Conservation (phyloP, 176 grass and related monocot genomes). For the Carex parvula region DNA sequence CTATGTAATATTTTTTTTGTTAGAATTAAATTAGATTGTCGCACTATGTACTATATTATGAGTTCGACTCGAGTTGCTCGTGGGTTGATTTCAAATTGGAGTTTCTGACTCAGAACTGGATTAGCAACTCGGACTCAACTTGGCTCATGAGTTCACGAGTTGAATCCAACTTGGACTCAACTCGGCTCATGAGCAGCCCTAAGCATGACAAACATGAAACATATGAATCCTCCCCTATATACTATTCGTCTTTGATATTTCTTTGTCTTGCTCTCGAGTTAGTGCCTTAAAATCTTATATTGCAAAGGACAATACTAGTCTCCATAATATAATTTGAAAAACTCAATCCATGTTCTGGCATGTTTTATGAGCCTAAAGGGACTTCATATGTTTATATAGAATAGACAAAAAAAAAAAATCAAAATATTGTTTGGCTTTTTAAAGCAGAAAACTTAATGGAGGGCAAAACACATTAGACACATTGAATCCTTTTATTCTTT, state of each 20-base stretch:
- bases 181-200: no score
- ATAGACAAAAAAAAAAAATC: not conserved
- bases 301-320: not conserved
- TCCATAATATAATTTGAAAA: not conserved
- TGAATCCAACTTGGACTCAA: no score
- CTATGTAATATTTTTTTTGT: no score
- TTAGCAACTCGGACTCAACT: no score
- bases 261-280: not conserved
- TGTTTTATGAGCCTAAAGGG: not conserved
- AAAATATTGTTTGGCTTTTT: not conserved
- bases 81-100: no score
- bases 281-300: not conserved
- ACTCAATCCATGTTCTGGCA: not conserved
- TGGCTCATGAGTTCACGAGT: no score
- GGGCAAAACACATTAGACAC: slow-evolving; percentile 11
- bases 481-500: slow-evolving; percentile 29
- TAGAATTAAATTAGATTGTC: no score
- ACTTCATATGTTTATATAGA: not conserved
- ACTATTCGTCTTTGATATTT: not conserved
- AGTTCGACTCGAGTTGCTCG: no score
- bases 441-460: slow-evolving; percentile 9
- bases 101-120: no score
- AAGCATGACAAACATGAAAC: no score
- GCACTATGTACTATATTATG: no score
- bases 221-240: no score